A percentile compares a stretch with the other conserved stretches of the same genome.
phyloP scores from a whole-genome alignment of 441 rosid genomes.

The Jatropha multifida region DNA sequence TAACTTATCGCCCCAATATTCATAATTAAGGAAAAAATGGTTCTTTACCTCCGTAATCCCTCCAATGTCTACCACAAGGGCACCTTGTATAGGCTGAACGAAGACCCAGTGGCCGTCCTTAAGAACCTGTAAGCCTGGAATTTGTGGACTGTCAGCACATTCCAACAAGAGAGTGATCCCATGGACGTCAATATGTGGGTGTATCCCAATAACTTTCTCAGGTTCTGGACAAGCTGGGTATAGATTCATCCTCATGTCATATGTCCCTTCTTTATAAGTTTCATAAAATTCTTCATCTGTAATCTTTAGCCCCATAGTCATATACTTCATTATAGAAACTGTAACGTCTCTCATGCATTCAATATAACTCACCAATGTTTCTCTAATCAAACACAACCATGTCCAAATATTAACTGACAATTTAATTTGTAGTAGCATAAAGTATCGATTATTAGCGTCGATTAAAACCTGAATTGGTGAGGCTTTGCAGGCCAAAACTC shows the following conservation, averaged over 20 bases:
- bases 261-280: slow-evolving; percentile 22
- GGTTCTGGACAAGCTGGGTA: slow-evolving; percentile 34
- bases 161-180: neutral
- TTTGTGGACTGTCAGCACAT: neutral
- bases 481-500: slow-evolving; percentile 31
- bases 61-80: neutral
- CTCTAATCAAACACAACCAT: slow-evolving; percentile 8
- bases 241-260: slow-evolving; percentile 25
- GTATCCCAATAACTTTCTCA: slow-evolving; percentile 23
- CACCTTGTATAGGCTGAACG: neutral
- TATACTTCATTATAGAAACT: slow-evolving; percentile 6
- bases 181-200: slow-evolving; percentile 3
- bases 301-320: slow-evolving; percentile 24
- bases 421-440: too few relatives aligned
- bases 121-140: neutral
- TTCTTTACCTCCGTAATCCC: slow-evolving; percentile 4
- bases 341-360: slow-evolving; percentile 28
- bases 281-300: slow-evolving; percentile 16
- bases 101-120: neutral
- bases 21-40: too few relatives aligned
- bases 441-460: too few relatives aligned
- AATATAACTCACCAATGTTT: slow-evolving; percentile 23
- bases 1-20: too few relatives aligned
- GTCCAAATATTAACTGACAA: too few relatives aligned
- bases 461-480: slow-evolving; percentile 22